Base-by-base conservation (phyloP, 257 asterid species). In the Osmanthus fragrans region DNA sequence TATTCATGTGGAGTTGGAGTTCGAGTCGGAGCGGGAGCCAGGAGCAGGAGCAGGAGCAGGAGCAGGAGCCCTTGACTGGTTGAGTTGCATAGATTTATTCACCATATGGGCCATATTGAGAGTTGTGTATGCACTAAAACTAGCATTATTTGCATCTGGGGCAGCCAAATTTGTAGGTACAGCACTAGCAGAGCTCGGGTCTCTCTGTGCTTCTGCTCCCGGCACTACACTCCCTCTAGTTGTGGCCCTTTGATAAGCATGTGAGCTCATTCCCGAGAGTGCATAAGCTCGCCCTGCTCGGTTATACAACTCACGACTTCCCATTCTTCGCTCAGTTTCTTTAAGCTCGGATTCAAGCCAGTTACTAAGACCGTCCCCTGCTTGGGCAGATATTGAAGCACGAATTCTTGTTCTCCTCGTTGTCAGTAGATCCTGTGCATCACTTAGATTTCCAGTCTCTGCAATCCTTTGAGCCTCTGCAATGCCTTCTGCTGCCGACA, bases 381-480 rank as follows among this genome's bases (percentile, higher is more conserved):
- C 83, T 37, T 79, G 84, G 0, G 82, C 82, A 1, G 88, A 72
- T 19, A 77, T 79, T 16, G 89, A 81, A 30, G 79, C 70, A 3
- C 73, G 73, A 37, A 83, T 69, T 8, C 29, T 9, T 2, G 74
- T 40, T 25, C 82, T 76, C 70, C 81, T 63, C 33, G 47, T 67
- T 0, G 87, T 63, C 4, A 85, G 72, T 19, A 83, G 36, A 18
- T 69, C 34, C 7, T 15, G 70, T 2, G 90, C 90, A 0, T 82
- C 87, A 4, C 18, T 36, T n/a, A 88, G 70, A 71, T 88, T 42
- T 5, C 92, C 92, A 6, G 47, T 60, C 54, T 88, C 89, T 0
- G 89, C 92, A 80, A 81, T 70, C 5, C 70, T 40, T 39, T 73
- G 85, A 33, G 92, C 90, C 81, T 83, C 85, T 19, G 76, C 81